Evolutionary conservation across 2,329 filamentous ascomycete species (phyloP), one percentile per base, ranked within the genome.

Genomic region (Orbilia brochopaga): DNA sequence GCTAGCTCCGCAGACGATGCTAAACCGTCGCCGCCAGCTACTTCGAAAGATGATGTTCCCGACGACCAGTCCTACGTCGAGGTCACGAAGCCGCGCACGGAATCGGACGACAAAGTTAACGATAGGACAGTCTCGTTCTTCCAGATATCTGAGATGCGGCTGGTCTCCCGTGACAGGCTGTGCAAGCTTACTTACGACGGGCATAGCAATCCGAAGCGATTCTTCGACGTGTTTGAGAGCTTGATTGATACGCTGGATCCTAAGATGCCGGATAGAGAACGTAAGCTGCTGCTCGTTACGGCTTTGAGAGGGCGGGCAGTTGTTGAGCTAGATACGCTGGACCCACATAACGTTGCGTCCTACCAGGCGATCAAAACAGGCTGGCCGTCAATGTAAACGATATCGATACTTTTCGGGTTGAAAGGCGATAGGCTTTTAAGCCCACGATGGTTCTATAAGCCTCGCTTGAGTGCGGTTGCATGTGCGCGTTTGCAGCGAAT

Each of bases 181-280:
- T 59, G 54, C 51, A 70, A 64, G n/a, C 66, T 70, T n/a, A 51
- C 30, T 15, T 70, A 58, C 21, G 66, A 64, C 17, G 59, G 60
- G 19, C 24, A 37, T 1, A 50, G 60, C 48, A 70, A 48, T 30
- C 42, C 64, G 24, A 64, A 64, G 27, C 59, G 66, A 10, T 70
- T 70, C 50, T 48, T 70, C 15, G 59, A 63, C 37, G 54, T 59
- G 1, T 70, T 70, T 44, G 66, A 70, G 19, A 54, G 66, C 4
- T 40, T 70, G 21, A 70, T 70, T 23, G 59, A 64, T 40, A 19
- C 56, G 17, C 66, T 70, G 13, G 66, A 70, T 40, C 27, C 66
- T 21, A 59, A 64, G 8, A 70, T 70, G 66, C 56, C 66, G 21
- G 59, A 70, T 21, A 55, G 52, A 10, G 66, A 70, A 17, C 54